A percentile compares a stretch with the other conserved stretches of the same genome.
Conservation (phyloP, 441 rosid genomes). For the Manihot esculenta region DNA sequence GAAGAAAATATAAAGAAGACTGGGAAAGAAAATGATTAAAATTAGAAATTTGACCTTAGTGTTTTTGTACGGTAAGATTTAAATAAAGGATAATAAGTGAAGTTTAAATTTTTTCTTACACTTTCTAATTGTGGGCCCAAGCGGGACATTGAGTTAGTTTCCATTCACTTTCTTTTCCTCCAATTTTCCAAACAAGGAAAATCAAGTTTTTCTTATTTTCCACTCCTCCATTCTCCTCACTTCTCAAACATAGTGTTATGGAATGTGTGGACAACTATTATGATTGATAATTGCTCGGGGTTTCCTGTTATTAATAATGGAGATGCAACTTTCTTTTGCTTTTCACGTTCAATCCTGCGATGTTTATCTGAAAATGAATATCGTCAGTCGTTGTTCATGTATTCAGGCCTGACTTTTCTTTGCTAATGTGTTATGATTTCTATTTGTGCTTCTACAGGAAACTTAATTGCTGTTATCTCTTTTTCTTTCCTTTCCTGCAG, state of each 20-base stretch:
- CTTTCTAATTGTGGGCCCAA: too few relatives aligned
- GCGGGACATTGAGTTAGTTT: too few relatives aligned
- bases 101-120: too few relatives aligned
- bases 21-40: too few relatives aligned
- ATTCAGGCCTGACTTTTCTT: neutral
- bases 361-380: neutral
- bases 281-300: neutral
- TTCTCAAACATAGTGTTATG: too few relatives aligned
- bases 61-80: too few relatives aligned
- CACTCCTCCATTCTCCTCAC: too few relatives aligned
- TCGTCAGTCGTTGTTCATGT: neutral
- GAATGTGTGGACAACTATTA: neutral
- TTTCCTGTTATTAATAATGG: neutral
- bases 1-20: too few relatives aligned
- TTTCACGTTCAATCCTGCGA: neutral
- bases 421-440: neutral
- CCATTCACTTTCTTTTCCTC: too few relatives aligned
- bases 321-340: neutral
- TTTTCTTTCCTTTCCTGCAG: constrained; percentile 41
- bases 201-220: neutral
- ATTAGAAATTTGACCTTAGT: too few relatives aligned
- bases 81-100: too few relatives aligned
- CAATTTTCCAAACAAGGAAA: too few relatives aligned
- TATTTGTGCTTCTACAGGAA: neutral
- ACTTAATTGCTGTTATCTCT: neutral